phyloP scores from a whole-genome alignment of 164 flowering plant species.

The Stephania yunnanensis region DNA sequence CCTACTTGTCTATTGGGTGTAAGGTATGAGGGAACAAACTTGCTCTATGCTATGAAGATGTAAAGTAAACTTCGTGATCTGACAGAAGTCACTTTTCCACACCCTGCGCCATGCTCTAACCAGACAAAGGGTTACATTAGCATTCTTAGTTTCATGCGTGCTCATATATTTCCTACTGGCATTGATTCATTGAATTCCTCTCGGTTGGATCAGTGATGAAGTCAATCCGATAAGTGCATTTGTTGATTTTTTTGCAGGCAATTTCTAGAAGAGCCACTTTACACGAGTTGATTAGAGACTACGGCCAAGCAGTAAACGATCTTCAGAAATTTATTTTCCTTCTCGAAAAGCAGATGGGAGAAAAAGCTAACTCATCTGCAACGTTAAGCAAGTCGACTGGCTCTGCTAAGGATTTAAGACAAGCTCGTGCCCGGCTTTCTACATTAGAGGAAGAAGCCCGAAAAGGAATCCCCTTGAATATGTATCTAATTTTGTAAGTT shows the following conservation, averaged over 20 bases:
- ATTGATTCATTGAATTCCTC: neutral
- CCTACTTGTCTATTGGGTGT: neutral
- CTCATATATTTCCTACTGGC: neutral
- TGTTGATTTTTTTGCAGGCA: constrained; percentile 51
- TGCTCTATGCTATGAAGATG: neutral
- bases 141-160: neutral
- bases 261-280: constrained; percentile 84
- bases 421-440: constrained; percentile 48
- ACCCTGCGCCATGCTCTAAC: neutral
- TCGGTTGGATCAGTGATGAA: neutral
- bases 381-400: constrained; percentile 24
- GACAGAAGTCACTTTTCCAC: neutral
- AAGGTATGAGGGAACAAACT: neutral
- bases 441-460: constrained; percentile 58
- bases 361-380: constrained; percentile 31
- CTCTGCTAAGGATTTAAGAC: constrained; percentile 41
- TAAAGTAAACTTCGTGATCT: neutral
- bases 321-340: constrained; percentile 52
- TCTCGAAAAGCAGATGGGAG: constrained; percentile 44
- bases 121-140: neutral
- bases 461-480: constrained; percentile 55
- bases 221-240: neutral
- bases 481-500: constrained; percentile 87
- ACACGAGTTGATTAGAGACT: constrained; percentile 84
- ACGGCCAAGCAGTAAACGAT: constrained; percentile 71